Base-by-base conservation (phyloP, 768 basidiomycete genomes). In the Podaxis sp. region DNA sequence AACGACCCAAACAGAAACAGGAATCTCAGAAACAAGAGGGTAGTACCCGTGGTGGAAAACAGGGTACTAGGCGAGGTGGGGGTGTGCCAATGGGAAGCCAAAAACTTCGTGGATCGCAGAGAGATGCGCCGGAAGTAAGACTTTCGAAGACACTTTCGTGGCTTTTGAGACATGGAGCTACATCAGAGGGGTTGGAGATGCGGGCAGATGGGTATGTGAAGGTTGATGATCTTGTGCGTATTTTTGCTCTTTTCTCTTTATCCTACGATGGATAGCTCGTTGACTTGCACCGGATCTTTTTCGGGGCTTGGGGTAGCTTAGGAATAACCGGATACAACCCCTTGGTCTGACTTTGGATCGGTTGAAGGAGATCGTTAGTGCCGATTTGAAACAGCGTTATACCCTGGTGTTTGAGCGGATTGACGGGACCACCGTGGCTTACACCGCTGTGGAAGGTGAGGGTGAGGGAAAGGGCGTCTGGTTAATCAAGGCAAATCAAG, bases 401-500 rank as follows among this genome's bases (percentile, higher is more conserved):
- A 80, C 81, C 69, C 75, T 89, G 61, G 53, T 83, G 10, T 70
- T 76, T 37, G 89, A 92, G 64, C 52, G 67, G n/a, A 70, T 64
- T 9, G 67, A 68, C 13, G 60, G 57, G 13, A 67, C 64, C 14
- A 51, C 59, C 11, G 48, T 55, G 1, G 50, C 37, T 52, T 35
- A 40, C 11, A 54, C 64, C 40, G 61, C 50, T 57, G 67, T 71
- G 35, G 53, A 69, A 25, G 67, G 66, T 25, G 23, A 61, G 35
- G 56, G 11, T 21, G 28, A 54, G 56, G 35, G 66, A 3, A 75
- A 69, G 9, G 74, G 79, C 7, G 70, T 78, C n/a, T 91, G 91
- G 90, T 91, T 88, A 88, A 93, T 95, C 65, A 81, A 89, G 37
- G 94, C 94, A 6, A 93, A 91, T 66, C 94, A 95, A 72, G 94